Base-by-base conservation (phyloP, 2,329 filamentous ascomycete species). In the Xylaria arbuscula region DNA sequence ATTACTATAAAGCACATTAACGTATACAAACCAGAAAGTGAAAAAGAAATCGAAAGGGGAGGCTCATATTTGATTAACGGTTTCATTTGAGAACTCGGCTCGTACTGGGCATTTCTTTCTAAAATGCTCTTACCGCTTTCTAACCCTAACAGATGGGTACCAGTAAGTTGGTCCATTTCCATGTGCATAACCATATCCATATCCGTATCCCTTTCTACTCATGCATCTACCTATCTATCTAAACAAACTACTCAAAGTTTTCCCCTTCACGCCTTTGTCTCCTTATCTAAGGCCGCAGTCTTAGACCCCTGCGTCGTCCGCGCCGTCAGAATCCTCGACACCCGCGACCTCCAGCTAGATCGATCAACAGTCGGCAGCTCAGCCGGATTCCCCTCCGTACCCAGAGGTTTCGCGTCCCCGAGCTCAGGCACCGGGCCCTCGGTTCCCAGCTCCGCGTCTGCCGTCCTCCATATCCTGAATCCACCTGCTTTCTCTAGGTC, bases 321-420 rank as follows among this genome's bases (percentile, higher is more conserved):
- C n/a, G 32, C 36, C 0, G 56, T 38, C 6, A 64, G 47, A 1
- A 64, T 64, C 42, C 61, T 64, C 28, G 74, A 75, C 4, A 76
- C 65, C 2, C 70, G 67, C 17, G 73, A 72, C 66, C 71, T 65
- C 72, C 72, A 76, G 40, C 74, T 76, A 59, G 64, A 71, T 28
- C 72, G 65, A 38, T 58, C 70, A 5, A 50, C 50, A 1, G 32
- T 57, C 7, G 63, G 57, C 8, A 77, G 66, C 68, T 77, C 75
- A 11, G 75, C 75, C 11, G 75, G 75, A 36, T 77, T 77, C 38
- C 73, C 74, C 11, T 63, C 72, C 2, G 73, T 72, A 1, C 75
- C 75, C 1, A 73, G 36, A 10, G 72, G 66, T 8, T 68, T 32
- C 5, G 58, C 64, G 17, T 66, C n/a, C 0, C 64, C 72, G 17